Percentiles rank a stretch among this genome's conserved stretches.
Conservation (phyloP, 352 stramenopile genomes). For the Discostella stelligera region DNA sequence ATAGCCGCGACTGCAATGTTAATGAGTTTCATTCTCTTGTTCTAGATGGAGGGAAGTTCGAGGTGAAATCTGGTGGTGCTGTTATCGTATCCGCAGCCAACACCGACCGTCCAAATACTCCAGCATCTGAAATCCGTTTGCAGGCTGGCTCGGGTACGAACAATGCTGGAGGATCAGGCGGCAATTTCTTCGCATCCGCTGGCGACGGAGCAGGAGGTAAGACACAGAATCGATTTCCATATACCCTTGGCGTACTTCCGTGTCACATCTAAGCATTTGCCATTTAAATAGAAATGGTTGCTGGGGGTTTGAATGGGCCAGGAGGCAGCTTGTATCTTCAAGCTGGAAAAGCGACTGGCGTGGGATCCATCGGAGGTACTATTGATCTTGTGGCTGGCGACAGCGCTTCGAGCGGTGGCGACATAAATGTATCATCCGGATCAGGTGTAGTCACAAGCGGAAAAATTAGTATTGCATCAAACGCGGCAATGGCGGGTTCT, state of each 20-base stretch:
- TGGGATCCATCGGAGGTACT: conserved; percentile 28
- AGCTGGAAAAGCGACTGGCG: conserved; percentile 30
- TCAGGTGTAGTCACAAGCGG: conserved; percentile 29
- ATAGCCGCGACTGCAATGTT: conserved; percentile 28
- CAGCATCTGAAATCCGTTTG: conserved; percentile 30
- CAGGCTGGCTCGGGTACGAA: conserved; percentile 32
- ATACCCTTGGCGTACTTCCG: conserved; percentile 1
- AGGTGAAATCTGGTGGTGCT: conserved; percentile 28
- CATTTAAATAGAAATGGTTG: conserved; percentile 19
- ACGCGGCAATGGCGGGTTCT: background rate
- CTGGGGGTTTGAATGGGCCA: conserved; percentile 18
- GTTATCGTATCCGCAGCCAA: conserved; percentile 35
- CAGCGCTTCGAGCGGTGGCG: conserved; percentile 19
- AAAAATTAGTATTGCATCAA: conserved; percentile 20
- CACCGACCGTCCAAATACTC: conserved; percentile 24
- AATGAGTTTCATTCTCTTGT: conserved; percentile 35
- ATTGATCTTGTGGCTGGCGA: conserved; percentile 17
- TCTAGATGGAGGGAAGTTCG: conserved; percentile 40
- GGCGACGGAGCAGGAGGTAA: conserved; percentile 40
- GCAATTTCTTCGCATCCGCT: conserved; percentile 40
- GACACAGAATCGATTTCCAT: background rate
- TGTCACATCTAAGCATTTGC: too few relatives aligned
- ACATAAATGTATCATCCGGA: conserved; percentile 26
- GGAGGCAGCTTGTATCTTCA: conserved; percentile 35
- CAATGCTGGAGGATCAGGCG: conserved; percentile 32